phyloP scores from a whole-genome alignment of 1,284 basidiomycete genomes.

The Tilletia setariae region DNA sequence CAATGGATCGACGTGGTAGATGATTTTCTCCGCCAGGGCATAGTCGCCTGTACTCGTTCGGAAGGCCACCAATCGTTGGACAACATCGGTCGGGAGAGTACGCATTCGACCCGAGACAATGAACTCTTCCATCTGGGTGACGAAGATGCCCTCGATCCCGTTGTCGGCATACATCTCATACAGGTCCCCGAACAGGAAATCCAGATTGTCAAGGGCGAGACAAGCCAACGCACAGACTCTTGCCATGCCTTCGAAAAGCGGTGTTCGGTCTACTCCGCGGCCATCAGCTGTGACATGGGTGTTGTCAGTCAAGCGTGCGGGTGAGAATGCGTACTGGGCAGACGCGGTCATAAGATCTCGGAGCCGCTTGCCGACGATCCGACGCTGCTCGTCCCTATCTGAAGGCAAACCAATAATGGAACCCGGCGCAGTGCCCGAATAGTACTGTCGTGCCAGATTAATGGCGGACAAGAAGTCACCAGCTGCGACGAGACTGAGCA shows the following conservation, averaged over 20 bases:
- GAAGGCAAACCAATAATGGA: slow-evolving; percentile 83
- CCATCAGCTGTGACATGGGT: slow-evolving; percentile 79
- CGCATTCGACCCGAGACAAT: slow-evolving; percentile 72
- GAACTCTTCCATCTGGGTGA: slow-evolving; percentile 77
- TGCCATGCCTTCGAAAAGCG: slow-evolving; percentile 83
- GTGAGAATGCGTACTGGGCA: slow-evolving; percentile 83
- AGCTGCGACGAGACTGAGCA: slow-evolving; percentile 75
- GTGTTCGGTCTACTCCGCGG: slow-evolving; percentile 84
- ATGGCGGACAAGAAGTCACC: slow-evolving; percentile 90
- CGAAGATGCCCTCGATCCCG: slow-evolving; percentile 83
- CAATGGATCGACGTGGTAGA: slow-evolving; percentile 91
- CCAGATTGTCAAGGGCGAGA: slow-evolving; percentile 72
- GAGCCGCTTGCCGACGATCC: slow-evolving; percentile 72
- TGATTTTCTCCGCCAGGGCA: slow-evolving; percentile 77
- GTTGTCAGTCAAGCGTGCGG: slow-evolving; percentile 83
- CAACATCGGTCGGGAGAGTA: slow-evolving; percentile 74
- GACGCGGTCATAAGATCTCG: slow-evolving; percentile 82
- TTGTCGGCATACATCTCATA: slow-evolving; percentile 83
- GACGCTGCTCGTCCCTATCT: slow-evolving; percentile 62
- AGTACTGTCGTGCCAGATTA: slow-evolving; percentile 77
- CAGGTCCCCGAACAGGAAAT: slow-evolving; percentile 86
- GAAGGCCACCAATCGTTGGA: slow-evolving; percentile 75
- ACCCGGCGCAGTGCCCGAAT: slow-evolving; percentile 74
- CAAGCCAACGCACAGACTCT: slow-evolving; percentile 76
- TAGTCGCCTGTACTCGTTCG: slow-evolving; percentile 72